phyloP scores from a whole-genome alignment of 306 rosid species.

The Prosopis cineraria region DNA sequence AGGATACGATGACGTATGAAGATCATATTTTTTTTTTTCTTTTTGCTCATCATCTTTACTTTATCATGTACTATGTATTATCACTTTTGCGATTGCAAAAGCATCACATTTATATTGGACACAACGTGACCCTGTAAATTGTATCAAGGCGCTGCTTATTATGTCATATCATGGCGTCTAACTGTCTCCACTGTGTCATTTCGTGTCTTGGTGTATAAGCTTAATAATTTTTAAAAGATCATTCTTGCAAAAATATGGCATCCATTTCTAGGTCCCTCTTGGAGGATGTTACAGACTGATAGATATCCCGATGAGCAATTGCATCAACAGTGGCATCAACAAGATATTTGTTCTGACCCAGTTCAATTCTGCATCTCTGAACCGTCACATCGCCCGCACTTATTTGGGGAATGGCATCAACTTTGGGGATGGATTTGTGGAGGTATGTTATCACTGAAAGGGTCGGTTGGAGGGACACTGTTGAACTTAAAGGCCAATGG shows the following conservation, averaged over 20 bases:
- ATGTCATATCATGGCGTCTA: not conserved
- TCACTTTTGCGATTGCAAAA: not conserved
- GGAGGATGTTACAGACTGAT: constrained; percentile 97
- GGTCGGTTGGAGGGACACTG: not conserved
- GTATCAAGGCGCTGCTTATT: not conserved
- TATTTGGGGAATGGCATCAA: constrained; percentile 86
- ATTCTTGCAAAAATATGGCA: not conserved
- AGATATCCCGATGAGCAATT: constrained; percentile 96
- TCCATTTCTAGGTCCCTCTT: constrained; percentile 73
- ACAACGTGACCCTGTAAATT: not conserved
- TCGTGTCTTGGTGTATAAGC: not conserved
- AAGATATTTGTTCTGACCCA: constrained; percentile 88
- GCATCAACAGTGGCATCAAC: constrained; percentile 87
- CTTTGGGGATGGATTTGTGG: constrained; percentile 93
- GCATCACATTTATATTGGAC: not conserved
- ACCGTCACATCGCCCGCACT: constrained; percentile 85
- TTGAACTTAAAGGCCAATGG: not conserved
- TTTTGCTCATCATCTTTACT: not conserved
- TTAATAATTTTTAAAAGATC: not conserved
- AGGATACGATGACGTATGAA: not conserved
- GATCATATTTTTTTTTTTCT: too few relatives aligned
- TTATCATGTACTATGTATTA: not conserved
- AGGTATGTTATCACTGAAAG: constrained; percentile 51
- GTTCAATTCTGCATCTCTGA: constrained; percentile 91
- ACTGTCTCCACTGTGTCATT: not conserved